phyloP scores from a whole-genome alignment of 2,329 filamentous ascomycete species.

The Ciborinia camelliae region DNA sequence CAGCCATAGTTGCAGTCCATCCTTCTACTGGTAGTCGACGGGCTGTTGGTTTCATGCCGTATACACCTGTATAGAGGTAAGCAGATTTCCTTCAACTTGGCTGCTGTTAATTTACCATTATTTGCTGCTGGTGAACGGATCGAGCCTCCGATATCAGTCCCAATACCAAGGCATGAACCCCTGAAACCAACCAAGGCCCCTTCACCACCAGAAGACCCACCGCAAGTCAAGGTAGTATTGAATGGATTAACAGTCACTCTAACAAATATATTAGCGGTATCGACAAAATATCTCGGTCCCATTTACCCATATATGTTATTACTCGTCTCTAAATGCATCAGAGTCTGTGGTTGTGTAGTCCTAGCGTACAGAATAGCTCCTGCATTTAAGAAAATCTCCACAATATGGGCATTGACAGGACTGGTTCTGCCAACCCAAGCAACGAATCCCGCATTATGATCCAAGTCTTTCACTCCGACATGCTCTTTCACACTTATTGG shows the following conservation, averaged over 20 bases:
- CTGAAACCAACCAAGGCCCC: conserved; percentile 51
- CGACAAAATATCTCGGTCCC: too few relatives aligned
- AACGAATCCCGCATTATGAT: conserved; percentile 49
- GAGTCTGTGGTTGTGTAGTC: conserved; percentile 52
- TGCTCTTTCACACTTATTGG: conserved; percentile 55
- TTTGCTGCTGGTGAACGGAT: conserved; percentile 48
- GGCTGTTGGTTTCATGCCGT: conserved; percentile 36
- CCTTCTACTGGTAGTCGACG: conserved; percentile 31
- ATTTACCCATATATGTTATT: conserved; percentile 47
- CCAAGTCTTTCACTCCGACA: conserved; percentile 46
- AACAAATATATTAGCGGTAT: background rate
- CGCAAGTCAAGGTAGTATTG: conserved; percentile 49
- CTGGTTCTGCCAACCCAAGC: conserved; percentile 46
- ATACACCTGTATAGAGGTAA: conserved; percentile 31
- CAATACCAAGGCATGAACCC: conserved; percentile 53
- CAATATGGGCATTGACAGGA: conserved; percentile 46
- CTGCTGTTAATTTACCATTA: conserved; percentile 38
- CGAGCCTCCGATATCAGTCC: conserved; percentile 51
- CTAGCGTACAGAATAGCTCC: conserved; percentile 51
- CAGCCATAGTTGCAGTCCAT: conserved; percentile 27
- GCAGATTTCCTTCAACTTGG: background rate
- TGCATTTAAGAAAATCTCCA: conserved; percentile 46
- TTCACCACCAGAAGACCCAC: conserved; percentile 56
- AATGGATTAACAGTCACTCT: conserved; percentile 53
- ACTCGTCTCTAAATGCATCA: conserved; percentile 53